Evolutionary conservation across 345 rosid species (phyloP).

Genomic region (Angophora floribunda): DNA sequence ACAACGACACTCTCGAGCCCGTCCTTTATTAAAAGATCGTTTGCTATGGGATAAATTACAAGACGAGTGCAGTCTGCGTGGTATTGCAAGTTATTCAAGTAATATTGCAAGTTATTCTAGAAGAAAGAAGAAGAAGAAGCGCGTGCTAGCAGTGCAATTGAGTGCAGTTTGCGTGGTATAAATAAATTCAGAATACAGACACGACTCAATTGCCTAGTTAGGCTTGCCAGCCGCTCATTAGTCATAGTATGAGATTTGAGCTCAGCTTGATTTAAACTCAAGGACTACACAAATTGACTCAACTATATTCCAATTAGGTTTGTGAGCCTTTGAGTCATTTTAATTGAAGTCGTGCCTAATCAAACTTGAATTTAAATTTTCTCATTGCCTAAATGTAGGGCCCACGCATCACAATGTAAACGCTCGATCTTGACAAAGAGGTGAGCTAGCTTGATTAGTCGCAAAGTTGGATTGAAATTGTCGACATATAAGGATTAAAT

Average conservation of each 20-base stretch:
- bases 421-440: not conserved
- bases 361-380: not conserved
- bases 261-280: not conserved
- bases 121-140: rapidly evolving
- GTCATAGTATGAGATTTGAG: not conserved
- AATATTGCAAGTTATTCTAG: too few relatives aligned
- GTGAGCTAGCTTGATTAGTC: not conserved
- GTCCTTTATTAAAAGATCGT: not conserved
- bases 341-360: not conserved
- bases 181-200: not conserved
- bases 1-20: rapidly evolving
- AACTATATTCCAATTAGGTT: not conserved
- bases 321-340: not conserved
- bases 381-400: not conserved
- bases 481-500: rapidly evolving
- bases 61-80: not conserved
- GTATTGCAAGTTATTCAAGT: too few relatives aligned
- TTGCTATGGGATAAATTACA: not conserved
- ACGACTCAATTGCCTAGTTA: not conserved
- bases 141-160: not conserved
- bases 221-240: not conserved
- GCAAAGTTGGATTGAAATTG: not conserved
- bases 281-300: not conserved
- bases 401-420: not conserved
- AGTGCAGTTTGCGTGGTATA: not conserved